These are phyloP conservation scores for Gentiana straminea DNA, from an alignment of 257 asterid species.

Conservation along the genomic window DNA sequence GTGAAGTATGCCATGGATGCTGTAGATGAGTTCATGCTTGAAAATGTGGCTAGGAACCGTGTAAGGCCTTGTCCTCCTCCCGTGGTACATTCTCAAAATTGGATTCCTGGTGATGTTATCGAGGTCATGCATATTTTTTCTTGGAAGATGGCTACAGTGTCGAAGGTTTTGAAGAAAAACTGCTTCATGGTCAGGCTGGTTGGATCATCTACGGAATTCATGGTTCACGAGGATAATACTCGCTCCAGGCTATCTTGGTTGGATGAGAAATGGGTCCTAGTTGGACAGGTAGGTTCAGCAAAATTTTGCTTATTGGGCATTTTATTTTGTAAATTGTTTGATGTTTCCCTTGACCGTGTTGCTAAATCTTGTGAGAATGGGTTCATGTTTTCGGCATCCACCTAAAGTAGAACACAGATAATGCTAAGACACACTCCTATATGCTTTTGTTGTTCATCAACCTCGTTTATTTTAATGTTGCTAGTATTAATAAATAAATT, in stretches of 20 bases:
- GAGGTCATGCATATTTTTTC: constrained; percentile 24
- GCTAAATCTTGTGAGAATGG: too few relatives aligned
- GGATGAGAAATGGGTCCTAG: constrained; percentile 25
- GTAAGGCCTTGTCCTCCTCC: constrained; percentile 32
- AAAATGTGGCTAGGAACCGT: constrained; percentile 17
- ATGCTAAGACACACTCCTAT: background rate
- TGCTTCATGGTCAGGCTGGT: constrained; percentile 23
- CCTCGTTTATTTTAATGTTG: background rate
- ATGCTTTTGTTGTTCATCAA: background rate
- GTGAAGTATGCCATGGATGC: constrained; percentile 15
- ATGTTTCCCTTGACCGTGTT: background rate
- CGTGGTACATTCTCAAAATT: constrained; percentile 11
- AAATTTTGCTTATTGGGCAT: background rate
- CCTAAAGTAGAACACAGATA: background rate
- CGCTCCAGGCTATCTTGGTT: constrained; percentile 34
- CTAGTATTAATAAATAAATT: background rate
- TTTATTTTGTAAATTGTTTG: background rate
- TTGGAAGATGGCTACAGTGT: constrained; percentile 35
- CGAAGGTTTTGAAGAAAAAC: constrained; percentile 16
- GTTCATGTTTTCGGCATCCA: background rate
- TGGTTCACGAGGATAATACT: constrained; percentile 16
- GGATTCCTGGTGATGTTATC: constrained; percentile 27
- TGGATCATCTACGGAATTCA: constrained; percentile 23
- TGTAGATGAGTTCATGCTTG: constrained; percentile 2
- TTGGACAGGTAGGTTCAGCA: constrained; percentile 28